A percentile compares a stretch with the other conserved stretches of the same genome.
phyloP scores from a whole-genome alignment of 352 stramenopile species.

The Globisporangium polare region DNA sequence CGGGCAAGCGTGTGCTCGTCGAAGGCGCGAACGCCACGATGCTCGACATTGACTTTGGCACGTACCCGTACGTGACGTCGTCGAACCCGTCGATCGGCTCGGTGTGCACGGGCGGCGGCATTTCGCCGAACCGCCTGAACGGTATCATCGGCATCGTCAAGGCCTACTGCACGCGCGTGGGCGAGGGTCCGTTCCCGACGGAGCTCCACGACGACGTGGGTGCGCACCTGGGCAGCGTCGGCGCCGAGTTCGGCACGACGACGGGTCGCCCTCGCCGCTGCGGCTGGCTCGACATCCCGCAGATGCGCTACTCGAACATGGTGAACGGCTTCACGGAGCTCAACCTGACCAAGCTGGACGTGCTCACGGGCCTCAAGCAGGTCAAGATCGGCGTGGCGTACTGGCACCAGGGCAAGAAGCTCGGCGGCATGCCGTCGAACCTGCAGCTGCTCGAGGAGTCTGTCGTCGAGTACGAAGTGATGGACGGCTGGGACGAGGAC shows the following conservation, averaged over 20 bases:
- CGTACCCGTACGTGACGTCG: slow-evolving; percentile 99
- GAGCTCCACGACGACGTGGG: slow-evolving; percentile 93
- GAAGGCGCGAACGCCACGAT: slow-evolving; percentile 99
- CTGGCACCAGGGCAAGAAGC: slow-evolving; percentile 93
- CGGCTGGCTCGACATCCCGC: slow-evolving; percentile 98
- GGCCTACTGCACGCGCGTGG: slow-evolving; percentile 98
- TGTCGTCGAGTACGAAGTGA: slow-evolving; percentile 95
- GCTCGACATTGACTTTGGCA: slow-evolving; percentile 99
- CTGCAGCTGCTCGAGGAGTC: slow-evolving; percentile 91
- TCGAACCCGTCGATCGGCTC: slow-evolving; percentile 97
- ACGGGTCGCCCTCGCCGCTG: slow-evolving; percentile 96
- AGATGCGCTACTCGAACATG: slow-evolving; percentile 93
- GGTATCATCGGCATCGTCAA: slow-evolving; percentile 99
- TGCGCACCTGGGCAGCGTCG: slow-evolving; percentile 89
- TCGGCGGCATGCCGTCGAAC: slow-evolving; percentile 94
- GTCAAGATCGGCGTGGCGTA: slow-evolving; percentile 96
- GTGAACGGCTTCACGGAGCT: slow-evolving; percentile 96
- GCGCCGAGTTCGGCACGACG: slow-evolving; percentile 97
- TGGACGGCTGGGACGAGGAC: slow-evolving; percentile 94
- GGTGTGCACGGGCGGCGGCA: slow-evolving; percentile 96
- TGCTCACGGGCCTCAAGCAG: slow-evolving; percentile 95
- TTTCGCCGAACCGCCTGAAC: slow-evolving; percentile 90
- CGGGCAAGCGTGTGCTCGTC: slow-evolving; percentile 96
- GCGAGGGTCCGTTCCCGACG: slow-evolving; percentile 98
- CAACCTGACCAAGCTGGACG: slow-evolving; percentile 99